phyloP scores from a whole-genome alignment of 257 asterid species.

The Rubia yunnanensis region DNA sequence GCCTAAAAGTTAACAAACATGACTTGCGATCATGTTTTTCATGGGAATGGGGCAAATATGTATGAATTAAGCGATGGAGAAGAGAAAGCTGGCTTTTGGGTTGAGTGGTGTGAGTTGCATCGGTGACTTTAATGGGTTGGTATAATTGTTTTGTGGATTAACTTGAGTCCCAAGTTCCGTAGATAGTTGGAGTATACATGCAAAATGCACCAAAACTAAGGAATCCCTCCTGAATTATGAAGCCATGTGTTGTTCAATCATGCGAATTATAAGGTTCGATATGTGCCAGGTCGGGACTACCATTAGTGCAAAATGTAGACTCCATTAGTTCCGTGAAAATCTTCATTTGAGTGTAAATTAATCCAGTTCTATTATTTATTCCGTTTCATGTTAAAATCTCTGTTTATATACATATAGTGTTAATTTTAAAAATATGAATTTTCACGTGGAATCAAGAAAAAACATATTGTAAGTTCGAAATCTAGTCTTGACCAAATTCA shows the following conservation, averaged over 20 bases:
- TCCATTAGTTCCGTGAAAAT: not conserved
- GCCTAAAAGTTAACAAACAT: too few relatives aligned
- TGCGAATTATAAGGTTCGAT: not conserved
- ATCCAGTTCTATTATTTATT: too few relatives aligned
- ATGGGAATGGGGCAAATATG: not conserved
- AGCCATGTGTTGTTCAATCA: slow-evolving; percentile 9
- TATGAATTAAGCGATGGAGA: slow-evolving; percentile 5
- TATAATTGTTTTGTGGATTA: not conserved
- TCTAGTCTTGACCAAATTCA: too few relatives aligned
- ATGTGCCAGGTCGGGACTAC: not conserved
- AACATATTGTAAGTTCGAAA: too few relatives aligned
- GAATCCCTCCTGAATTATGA: not conserved
- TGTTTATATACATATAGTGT: too few relatives aligned
- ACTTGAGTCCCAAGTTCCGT: slow-evolving; percentile 11
- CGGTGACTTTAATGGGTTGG: not conserved
- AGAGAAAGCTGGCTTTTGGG: not conserved
- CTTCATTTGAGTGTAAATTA: not conserved
- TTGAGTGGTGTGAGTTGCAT: slow-evolving; percentile 7
- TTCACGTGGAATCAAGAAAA: too few relatives aligned
- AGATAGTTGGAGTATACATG: not conserved
- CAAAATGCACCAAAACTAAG: not conserved
- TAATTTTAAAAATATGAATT: too few relatives aligned
- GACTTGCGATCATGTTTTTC: too few relatives aligned
- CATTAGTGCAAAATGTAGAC: not conserved
- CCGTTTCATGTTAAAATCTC: too few relatives aligned